Conservation (phyloP, 108 stramenopile species). For the Mediolabrus comicus region DNA sequence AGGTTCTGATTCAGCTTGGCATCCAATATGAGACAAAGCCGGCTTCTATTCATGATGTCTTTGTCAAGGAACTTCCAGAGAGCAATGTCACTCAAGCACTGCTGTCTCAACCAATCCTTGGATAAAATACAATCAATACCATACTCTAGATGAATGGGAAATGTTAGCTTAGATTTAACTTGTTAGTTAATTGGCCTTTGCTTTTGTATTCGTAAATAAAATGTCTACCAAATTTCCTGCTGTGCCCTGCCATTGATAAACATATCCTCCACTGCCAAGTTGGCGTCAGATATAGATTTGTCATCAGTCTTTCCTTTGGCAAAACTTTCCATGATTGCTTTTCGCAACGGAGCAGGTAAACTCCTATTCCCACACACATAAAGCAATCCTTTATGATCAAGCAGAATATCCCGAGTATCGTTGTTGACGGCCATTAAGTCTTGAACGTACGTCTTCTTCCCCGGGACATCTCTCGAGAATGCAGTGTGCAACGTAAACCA, state of each 20-base stretch:
- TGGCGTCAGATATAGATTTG: constrained; percentile 24
- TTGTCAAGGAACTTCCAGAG: neutral
- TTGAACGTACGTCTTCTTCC: constrained; percentile 91
- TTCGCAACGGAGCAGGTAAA: constrained; percentile 56
- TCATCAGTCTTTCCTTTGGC: constrained; percentile 35
- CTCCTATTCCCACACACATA: constrained; percentile 80
- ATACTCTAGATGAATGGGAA: too few relatives aligned
- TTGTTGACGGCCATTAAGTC: constrained; percentile 66
- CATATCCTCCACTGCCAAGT: constrained; percentile 54
- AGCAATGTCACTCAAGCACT: neutral
- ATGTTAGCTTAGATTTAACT: too few relatives aligned
- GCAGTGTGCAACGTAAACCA: constrained; percentile 80
- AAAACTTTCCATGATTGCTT: constrained; percentile 46
- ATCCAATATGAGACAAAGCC: constrained; percentile 29
- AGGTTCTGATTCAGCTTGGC: constrained; percentile 46
- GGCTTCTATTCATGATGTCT: neutral
- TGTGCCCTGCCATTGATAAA: constrained; percentile 56
- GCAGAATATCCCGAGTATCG: constrained; percentile 44
- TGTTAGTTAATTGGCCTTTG: too few relatives aligned
- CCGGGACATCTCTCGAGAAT: constrained; percentile 76
- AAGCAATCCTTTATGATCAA: constrained; percentile 48
- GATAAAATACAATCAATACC: too few relatives aligned
- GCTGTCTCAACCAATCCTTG: neutral
- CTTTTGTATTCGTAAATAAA: too few relatives aligned
- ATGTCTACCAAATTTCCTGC: constrained; percentile 70